Evolutionary conservation across 495 filamentous ascomycete genomes (phyloP).

Genomic region (Aspergillus baeticus): DNA sequence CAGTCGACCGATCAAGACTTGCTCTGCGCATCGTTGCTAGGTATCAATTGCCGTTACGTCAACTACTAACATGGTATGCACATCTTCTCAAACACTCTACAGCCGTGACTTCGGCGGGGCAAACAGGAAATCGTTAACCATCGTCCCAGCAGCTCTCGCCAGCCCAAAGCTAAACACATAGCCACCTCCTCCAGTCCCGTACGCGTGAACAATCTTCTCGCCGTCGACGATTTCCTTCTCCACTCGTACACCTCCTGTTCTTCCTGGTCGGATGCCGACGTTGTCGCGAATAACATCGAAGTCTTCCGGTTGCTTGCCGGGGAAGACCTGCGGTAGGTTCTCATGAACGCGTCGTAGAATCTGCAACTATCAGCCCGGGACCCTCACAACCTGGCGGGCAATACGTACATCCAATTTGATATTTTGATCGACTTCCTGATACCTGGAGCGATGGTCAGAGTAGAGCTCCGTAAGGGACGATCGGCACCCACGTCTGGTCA

Average conservation of each 20-base stretch:
- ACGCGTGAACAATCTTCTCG: slow-evolving; percentile 32
- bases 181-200: slow-evolving; percentile 29
- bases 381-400: neutral
- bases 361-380: slow-evolving; percentile 1
- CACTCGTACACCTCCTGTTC: slow-evolving; percentile 30
- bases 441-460: neutral
- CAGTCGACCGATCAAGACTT: neutral
- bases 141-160: slow-evolving; percentile 9
- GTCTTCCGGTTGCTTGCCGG: slow-evolving; percentile 12
- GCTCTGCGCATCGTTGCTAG: neutral
- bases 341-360: slow-evolving; percentile 15
- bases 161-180: slow-evolving; percentile 32
- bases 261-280: slow-evolving; percentile 27
- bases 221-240: slow-evolving; percentile 23
- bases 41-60: too few species aligned
- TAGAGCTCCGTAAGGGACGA: neutral
- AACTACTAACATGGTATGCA: neutral
- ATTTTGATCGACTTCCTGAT: slow-evolving; percentile 7
- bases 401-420: slow-evolving; percentile 5
- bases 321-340: slow-evolving; percentile 10
- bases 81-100: neutral
- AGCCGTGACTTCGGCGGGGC: neutral
- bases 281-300: slow-evolving; percentile 22
- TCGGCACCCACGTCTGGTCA: neutral
- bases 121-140: slow-evolving; percentile 1